phyloP scores from a whole-genome alignment of 345 rosid genomes.

The Corymbia maculata region DNA sequence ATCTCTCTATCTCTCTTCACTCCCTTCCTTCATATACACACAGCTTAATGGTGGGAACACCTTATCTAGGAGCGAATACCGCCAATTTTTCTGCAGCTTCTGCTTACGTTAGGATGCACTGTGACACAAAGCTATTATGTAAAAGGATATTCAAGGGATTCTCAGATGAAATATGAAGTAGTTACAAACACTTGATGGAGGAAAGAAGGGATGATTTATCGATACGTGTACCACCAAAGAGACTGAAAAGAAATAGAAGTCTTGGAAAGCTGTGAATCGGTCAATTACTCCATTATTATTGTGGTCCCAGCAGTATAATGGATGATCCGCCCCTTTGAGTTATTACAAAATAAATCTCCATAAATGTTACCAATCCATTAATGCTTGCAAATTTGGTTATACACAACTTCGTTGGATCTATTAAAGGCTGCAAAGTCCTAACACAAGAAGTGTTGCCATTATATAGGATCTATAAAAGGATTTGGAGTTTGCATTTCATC shows the following conservation, averaged over 20 bases:
- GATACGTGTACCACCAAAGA: background rate
- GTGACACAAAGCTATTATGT: background rate
- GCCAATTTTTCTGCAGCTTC: background rate
- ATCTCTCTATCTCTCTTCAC: background rate
- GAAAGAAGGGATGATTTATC: background rate
- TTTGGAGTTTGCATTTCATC: background rate
- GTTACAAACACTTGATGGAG: background rate
- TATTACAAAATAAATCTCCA: background rate
- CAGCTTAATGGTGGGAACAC: background rate
- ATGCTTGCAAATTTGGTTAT: background rate
- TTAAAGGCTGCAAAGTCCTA: background rate
- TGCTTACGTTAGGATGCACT: background rate
- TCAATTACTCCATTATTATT: background rate
- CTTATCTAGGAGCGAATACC: background rate
- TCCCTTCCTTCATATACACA: background rate
- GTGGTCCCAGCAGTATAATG: background rate
- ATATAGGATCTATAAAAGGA: background rate
- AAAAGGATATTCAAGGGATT: background rate
- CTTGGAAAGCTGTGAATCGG: background rate
- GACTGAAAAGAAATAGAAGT: background rate
- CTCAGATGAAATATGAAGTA: background rate
- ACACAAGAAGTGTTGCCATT: background rate
- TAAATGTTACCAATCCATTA: background rate
- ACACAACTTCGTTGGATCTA: background rate
- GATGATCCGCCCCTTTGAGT: background rate